Evolutionary conservation across 225 moss, liverwort and hornwort species (phyloP).

Genomic region (Anthoceros angustus): DNA sequence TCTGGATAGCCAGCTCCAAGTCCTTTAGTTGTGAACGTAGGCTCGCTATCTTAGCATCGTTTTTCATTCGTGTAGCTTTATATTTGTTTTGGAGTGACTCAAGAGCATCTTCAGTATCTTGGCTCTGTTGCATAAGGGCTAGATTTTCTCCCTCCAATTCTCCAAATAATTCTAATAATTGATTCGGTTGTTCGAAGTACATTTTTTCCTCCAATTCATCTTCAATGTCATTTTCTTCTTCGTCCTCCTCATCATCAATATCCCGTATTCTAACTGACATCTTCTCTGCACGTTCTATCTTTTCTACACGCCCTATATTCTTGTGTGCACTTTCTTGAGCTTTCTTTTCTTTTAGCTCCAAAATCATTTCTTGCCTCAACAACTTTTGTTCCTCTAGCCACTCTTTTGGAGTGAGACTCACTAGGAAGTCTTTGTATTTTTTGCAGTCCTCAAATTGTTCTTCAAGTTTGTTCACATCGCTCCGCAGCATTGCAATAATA

Average conservation of each 20-base stretch:
- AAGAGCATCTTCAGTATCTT: slow-evolving; percentile 58
- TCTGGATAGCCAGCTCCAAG: slow-evolving; percentile 37
- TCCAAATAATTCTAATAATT: slow-evolving; percentile 67
- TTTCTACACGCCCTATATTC: background rate
- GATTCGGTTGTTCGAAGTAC: slow-evolving; percentile 61
- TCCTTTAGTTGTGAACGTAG: slow-evolving; percentile 37
- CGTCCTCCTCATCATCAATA: slow-evolving; percentile 8
- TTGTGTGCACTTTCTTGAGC: background rate
- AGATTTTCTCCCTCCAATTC: slow-evolving; percentile 68
- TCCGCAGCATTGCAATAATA: slow-evolving; percentile 50
- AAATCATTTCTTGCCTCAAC: slow-evolving; percentile 17
- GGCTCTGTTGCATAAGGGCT: slow-evolving; percentile 76
- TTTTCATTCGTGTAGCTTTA: slow-evolving; percentile 32
- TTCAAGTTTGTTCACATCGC: slow-evolving; percentile 84
- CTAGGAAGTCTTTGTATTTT: slow-evolving; percentile 66
- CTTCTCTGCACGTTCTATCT: background rate
- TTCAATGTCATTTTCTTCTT: slow-evolving; percentile 29
- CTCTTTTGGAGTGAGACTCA: slow-evolving; percentile 63
- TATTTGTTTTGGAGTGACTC: slow-evolving; percentile 58
- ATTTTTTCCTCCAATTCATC: slow-evolving; percentile 58
- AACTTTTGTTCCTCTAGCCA: slow-evolving; percentile 77
- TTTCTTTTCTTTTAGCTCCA: slow-evolving; percentile 4
- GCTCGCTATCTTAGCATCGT: slow-evolving; percentile 39
- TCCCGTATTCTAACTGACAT: background rate
- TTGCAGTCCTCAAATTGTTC: slow-evolving; percentile 89